Base-by-base conservation (phyloP, 768 basidiomycete species). In the Russula olivacea region DNA sequence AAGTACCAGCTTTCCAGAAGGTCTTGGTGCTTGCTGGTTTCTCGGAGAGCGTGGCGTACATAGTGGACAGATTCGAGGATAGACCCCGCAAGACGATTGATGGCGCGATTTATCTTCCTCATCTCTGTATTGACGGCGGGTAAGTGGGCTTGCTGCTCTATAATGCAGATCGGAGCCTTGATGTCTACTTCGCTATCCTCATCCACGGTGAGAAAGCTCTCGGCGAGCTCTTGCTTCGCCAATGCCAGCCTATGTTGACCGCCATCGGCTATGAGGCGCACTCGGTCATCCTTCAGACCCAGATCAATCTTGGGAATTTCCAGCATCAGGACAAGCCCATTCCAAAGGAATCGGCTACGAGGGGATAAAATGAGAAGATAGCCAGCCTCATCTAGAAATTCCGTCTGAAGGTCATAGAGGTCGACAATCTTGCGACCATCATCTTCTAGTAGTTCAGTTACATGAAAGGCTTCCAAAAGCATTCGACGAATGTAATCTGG, bases 41-140 rank as follows among this genome's bases (percentile, higher is more conserved):
- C 77, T 34, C 77, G 77, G 58, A 93, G 77, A 3, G 88, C 84
- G 41, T 77, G 80, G 36, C 88, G 86, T 21, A 98, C 92, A 63
- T 90, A 83, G 63, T 94, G 87, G 9, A 96, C 91, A 0, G 97
- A 96, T 66, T 91, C 87, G 41, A 97, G 87, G 68, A 98, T 94
- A 8, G 89, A 89, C 73, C 98, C 93, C 6, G 94, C 93, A 28
- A 99, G 79, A 34, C 91, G 83, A 70, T 89, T 93, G 21, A 91
- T 91, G 4, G 93, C 89, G 28, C 91, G 84, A n/a, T 83, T 83
- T 63, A 98, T 98, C 74, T 92, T 94, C 65, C 88, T 83, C 58
- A 98, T 75, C 75, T 98, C 93, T 52, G 86, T 83, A 70, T 96
- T 95, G 65, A 99, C 91, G 32, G 77, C 76, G 1, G 97, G 93